Conservation (phyloP, 495 filamentous ascomycete species). For the Penicillium tannophilum region DNA sequence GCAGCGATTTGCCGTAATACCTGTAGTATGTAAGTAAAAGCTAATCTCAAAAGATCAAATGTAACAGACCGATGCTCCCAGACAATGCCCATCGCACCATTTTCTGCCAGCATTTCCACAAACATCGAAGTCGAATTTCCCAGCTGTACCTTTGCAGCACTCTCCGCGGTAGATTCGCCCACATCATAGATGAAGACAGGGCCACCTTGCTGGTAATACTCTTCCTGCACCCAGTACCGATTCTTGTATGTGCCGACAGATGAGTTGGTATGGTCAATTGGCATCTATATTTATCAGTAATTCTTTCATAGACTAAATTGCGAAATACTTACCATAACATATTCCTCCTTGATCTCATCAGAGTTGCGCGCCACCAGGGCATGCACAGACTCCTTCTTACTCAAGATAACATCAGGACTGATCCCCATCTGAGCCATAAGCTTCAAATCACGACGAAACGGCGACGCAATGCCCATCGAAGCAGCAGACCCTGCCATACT, state of each 20-base stretch:
- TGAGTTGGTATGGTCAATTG: conserved; percentile 47
- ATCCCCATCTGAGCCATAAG: conserved; percentile 31
- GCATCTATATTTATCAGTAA: conserved; percentile 36
- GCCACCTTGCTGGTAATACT: conserved; percentile 50
- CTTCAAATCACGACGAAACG: conserved; percentile 25
- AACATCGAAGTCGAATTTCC: conserved; percentile 46
- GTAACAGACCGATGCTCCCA: conserved; percentile 60
- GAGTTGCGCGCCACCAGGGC: background rate
- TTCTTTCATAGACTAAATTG: background rate
- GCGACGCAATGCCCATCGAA: conserved; percentile 11
- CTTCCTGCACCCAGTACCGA: conserved; percentile 56
- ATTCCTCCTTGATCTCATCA: conserved; percentile 18
- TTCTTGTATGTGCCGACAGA: conserved; percentile 52
- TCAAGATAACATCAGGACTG: conserved; percentile 23
- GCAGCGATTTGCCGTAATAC: conserved; percentile 56
- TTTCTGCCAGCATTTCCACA: conserved; percentile 43
- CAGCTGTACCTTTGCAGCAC: conserved; percentile 29
- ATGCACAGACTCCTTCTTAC: conserved; percentile 9
- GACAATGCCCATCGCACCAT: conserved; percentile 54
- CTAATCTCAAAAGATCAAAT: background rate
- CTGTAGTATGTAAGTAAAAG: conserved; percentile 22
- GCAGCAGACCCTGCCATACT: conserved; percentile 16
- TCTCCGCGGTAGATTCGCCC: conserved; percentile 47
- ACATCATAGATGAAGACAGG: conserved; percentile 58
- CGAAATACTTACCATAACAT: conserved; percentile 26